Evolutionary conservation across 2,329 filamentous ascomycete genomes (phyloP).

Genomic region (Monilinia fructicola): DNA sequence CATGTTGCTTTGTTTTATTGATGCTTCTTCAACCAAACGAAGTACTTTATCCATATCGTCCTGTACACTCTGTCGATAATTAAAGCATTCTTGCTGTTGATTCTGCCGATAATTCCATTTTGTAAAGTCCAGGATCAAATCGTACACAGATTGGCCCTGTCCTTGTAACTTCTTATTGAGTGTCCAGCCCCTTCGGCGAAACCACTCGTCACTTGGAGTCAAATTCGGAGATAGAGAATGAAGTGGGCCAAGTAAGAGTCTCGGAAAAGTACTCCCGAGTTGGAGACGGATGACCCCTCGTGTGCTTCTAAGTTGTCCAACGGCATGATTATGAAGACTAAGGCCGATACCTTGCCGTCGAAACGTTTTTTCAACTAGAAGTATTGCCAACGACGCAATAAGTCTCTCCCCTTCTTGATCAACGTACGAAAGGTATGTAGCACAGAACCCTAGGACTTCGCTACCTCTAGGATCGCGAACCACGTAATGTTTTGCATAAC

Average conservation of each 20-base stretch:
- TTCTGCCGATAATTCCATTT: slow-evolving; percentile 46
- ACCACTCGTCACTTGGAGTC: slow-evolving; percentile 49
- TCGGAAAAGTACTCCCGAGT: slow-evolving; percentile 58
- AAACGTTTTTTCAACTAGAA: slow-evolving; percentile 53
- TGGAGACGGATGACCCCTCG: slow-evolving; percentile 55
- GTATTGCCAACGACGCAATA: slow-evolving; percentile 55
- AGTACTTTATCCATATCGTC: slow-evolving; percentile 50
- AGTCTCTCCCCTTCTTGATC: slow-evolving; percentile 53
- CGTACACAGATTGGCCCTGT: slow-evolving; percentile 51
- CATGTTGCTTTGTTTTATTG: slow-evolving; percentile 48
- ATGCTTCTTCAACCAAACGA: slow-evolving; percentile 52
- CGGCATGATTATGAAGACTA: slow-evolving; percentile 53
- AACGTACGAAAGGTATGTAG: slow-evolving; percentile 58
- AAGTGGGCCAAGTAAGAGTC: slow-evolving; percentile 56
- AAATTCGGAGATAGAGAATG: slow-evolving; percentile 38
- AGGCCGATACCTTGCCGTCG: slow-evolving; percentile 53
- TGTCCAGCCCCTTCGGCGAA: slow-evolving; percentile 54
- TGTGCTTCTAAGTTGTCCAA: slow-evolving; percentile 50
- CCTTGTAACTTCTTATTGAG: slow-evolving; percentile 48
- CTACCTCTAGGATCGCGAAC: slow-evolving; percentile 49
- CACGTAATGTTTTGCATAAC: slow-evolving; percentile 58
- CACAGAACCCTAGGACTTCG: slow-evolving; percentile 56
- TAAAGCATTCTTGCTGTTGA: slow-evolving; percentile 47
- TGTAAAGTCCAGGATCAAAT: slow-evolving; percentile 55
- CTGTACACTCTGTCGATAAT: slow-evolving; percentile 34